These are phyloP conservation scores for Yamadazyma oceani DNA, from an alignment of 1,139 yeast genomes.

Conservation along the genomic window DNA sequence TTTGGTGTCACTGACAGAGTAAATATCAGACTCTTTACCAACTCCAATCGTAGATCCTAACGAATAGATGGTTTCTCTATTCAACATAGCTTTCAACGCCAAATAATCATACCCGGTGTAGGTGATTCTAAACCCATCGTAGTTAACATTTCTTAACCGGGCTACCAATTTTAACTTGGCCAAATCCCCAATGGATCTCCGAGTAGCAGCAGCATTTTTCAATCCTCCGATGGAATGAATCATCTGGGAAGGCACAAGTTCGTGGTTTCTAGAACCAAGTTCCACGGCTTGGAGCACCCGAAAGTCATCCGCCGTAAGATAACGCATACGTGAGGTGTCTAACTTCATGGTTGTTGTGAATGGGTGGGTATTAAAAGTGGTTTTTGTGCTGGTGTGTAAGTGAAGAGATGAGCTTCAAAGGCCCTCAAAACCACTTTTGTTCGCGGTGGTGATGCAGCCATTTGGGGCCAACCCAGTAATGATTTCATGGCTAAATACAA, in stretches of 20 bases:
- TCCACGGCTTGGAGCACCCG: slow-evolving; percentile 87
- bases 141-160: slow-evolving; percentile 77
- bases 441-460: too few species aligned
- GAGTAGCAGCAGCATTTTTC: slow-evolving; percentile 74
- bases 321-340: slow-evolving; percentile 91
- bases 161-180: slow-evolving; percentile 83
- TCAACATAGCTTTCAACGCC: slow-evolving; percentile 80
- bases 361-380: too few species aligned
- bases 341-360: slow-evolving; percentile 60
- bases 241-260: slow-evolving; percentile 86
- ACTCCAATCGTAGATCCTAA: slow-evolving; percentile 92
- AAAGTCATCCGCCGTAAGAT: slow-evolving; percentile 86
- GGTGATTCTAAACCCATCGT: slow-evolving; percentile 90
- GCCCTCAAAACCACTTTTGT: too few species aligned
- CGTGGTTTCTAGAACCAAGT: slow-evolving; percentile 88
- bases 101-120: slow-evolving; percentile 89
- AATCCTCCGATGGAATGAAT: slow-evolving; percentile 80
- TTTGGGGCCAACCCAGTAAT: too few species aligned
- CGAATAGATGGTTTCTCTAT: slow-evolving; percentile 70
- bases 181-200: slow-evolving; percentile 75
- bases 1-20: slow-evolving; percentile 70
- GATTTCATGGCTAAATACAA: background rate
- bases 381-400: too few species aligned
- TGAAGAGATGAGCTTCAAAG: too few species aligned
- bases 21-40: slow-evolving; percentile 96